Evolutionary conservation across 305 asterid species (phyloP).

Genomic region (Stenogyne calaminthoides): DNA sequence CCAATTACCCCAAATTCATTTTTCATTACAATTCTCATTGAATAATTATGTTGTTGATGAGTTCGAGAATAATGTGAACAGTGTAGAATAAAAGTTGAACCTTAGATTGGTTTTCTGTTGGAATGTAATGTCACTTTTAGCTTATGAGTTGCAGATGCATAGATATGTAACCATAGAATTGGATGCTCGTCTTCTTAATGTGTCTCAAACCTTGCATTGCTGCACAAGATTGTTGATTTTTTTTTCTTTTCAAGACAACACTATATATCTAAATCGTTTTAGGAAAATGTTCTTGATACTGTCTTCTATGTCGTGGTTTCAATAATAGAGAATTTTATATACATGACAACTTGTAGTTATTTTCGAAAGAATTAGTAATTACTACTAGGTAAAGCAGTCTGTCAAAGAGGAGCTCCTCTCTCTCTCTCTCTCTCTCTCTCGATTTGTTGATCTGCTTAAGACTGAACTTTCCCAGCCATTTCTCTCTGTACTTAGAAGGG

Average conservation of each 20-base stretch:
- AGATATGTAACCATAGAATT: too few species aligned
- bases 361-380: background rate
- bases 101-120: background rate
- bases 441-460: background rate
- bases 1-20: too few species aligned
- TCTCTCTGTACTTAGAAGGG: background rate
- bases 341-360: background rate
- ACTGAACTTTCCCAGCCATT: background rate
- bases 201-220: background rate
- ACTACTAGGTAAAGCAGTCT: background rate
- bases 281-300: background rate
- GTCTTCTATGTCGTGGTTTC: background rate
- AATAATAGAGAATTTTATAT: background rate
- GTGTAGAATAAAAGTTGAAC: too few species aligned
- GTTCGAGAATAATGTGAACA: too few species aligned
- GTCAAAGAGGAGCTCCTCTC: too few species aligned
- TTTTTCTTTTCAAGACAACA: background rate
- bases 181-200: background rate
- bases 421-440: too few species aligned
- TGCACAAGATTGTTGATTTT: background rate
- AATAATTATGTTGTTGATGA: too few species aligned
- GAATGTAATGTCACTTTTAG: background rate
- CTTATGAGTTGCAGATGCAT: conserved; percentile 5
- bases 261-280: background rate
- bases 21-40: too few species aligned